Conservation (phyloP, 192 early-diverging fungal genomes). For the Coemansia sp. region DNA sequence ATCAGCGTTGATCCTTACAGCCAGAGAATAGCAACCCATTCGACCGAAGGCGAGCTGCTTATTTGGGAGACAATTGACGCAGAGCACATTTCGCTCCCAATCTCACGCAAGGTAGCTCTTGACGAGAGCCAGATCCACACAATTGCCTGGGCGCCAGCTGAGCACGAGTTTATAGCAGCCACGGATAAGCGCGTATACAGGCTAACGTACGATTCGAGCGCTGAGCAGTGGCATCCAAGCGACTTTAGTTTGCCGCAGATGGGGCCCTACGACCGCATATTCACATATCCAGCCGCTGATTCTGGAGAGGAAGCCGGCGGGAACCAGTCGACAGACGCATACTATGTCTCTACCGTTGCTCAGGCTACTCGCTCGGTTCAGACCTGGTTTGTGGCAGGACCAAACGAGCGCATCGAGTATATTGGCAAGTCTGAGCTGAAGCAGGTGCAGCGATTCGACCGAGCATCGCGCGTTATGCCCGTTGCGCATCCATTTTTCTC, state of each 20-base stretch:
- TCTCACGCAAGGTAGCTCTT: slow-evolving; percentile 44
- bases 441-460: slow-evolving; percentile 26
- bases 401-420: slow-evolving; percentile 13
- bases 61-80: slow-evolving; percentile 37
- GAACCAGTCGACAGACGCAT: slow-evolving; percentile 8
- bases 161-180: slow-evolving; percentile 49
- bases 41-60: slow-evolving; percentile 45
- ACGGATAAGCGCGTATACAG: slow-evolving; percentile 39
- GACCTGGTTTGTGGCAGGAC: slow-evolving; percentile 34
- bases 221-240: slow-evolving; percentile 35
- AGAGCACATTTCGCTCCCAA: neutral
- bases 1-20: slow-evolving; percentile 54
- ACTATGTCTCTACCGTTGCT: slow-evolving; percentile 43
- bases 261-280: slow-evolving; percentile 41
- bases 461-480: slow-evolving; percentile 50
- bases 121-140: slow-evolving; percentile 42
- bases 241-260: slow-evolving; percentile 24
- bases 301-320: neutral
- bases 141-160: slow-evolving; percentile 50
- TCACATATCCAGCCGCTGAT: slow-evolving; percentile 30
- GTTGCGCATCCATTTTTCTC: slow-evolving; percentile 47
- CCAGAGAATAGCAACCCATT: slow-evolving; percentile 43
- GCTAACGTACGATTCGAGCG: slow-evolving; percentile 16
- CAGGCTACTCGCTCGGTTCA: slow-evolving; percentile 21
- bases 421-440: slow-evolving; percentile 18